Conservation (phyloP, 306 rosid genomes). For the Trifolium pratense region DNA sequence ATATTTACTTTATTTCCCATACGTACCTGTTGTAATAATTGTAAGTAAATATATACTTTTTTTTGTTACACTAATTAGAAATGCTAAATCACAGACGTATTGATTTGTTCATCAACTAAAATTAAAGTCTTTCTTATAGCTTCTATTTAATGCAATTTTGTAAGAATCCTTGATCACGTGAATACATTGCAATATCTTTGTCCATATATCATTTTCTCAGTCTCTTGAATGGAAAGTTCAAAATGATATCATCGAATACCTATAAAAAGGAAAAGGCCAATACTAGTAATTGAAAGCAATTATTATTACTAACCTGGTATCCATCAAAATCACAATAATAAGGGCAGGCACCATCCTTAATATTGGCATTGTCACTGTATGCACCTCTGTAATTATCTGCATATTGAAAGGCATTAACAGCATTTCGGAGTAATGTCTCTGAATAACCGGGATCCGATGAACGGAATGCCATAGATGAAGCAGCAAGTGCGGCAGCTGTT, state of each 20-base stretch:
- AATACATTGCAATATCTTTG: conserved; percentile 9
- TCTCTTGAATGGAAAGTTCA: conserved; percentile 2
- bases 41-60: not conserved
- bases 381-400: conserved; percentile 88
- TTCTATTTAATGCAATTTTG: not conserved
- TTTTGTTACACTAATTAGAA: no score
- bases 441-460: conserved; percentile 75
- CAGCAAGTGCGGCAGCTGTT: conserved; percentile 85
- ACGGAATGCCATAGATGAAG: conserved; percentile 76
- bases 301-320: conserved; percentile 61
- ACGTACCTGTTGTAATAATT: not conserved
- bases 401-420: conserved; percentile 68
- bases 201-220: conserved; percentile 13
- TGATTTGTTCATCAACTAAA: not conserved
- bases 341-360: conserved; percentile 78
- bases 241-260: conserved; percentile 1
- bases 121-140: not conserved
- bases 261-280: conserved; percentile 11
- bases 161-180: not conserved
- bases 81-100: no score
- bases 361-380: conserved; percentile 74
- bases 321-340: conserved; percentile 92
- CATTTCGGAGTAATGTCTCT: conserved; percentile 69
- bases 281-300: conserved; percentile 1
- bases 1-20: not conserved